Base-by-base conservation (phyloP, 2,329 filamentous ascomycete genomes). In the Xylogone sp. region DNA sequence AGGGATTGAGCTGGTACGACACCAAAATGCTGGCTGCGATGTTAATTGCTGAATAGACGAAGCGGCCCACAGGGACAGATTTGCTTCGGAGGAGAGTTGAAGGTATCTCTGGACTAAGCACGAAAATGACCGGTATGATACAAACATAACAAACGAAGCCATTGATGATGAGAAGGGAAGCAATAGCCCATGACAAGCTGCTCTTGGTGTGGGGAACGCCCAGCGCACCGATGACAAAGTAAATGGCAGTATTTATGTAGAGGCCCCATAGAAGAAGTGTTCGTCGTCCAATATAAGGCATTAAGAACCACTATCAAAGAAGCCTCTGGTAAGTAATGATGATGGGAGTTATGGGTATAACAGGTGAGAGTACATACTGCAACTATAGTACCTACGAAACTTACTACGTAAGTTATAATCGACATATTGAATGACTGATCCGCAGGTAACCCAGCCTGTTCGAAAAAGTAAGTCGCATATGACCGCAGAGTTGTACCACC, bases 1-100 rank as follows among this genome's bases (percentile, higher is more conserved):
- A 77, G 0, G 90, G 89, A 70, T 95, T 95, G 45, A 94, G 77
- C 90, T 95, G 95, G 71, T 94, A 94, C 0, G 90, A 90, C 0
- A 88, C 92, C 39, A 95, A 69, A 3, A 94, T 85, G 49, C 83
- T 85, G 63, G 84, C 88, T 61, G 94, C 71, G 59, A 96, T 94
- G 58, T 80, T 86, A 46, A 94, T 72, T 62, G 92, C 92, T 75
- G 77, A 80, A 50, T 20, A 22, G 45, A 90, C 72, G 59, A 88
- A 87, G 50, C 90, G 85, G 2, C 87, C 89, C 2, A 95, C 78
- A 1, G 92, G 90, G 21, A 94, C 86, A 1, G 90, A 94, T 75
- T 95, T 95, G 74, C 93, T 90, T 64, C 90, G 87, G 34, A 96
- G 76, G 1, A 90, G 81, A 19, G 88, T 82, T 0, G 89, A 90